These are phyloP conservation scores for Citrus maxima DNA, from an alignment of 345 rosid genomes.

Conservation along the genomic window DNA sequence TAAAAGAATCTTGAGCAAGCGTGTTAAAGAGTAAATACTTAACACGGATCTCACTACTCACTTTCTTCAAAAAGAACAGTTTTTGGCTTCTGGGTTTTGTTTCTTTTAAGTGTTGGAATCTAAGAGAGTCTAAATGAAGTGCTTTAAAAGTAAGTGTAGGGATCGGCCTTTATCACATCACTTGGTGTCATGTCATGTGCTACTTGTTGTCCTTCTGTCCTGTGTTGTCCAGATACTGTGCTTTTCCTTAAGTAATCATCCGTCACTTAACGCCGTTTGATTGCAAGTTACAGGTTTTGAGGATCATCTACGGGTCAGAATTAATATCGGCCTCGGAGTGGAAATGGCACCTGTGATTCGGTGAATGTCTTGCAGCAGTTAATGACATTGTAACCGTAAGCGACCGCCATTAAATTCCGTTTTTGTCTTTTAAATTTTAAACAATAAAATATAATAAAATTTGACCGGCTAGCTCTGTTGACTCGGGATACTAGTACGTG, in stretches of 20 bases:
- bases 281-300: not conserved
- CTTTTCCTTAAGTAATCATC: not conserved
- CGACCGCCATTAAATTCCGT: not conserved
- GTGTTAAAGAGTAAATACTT: not conserved
- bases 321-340: not conserved
- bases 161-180: not conserved
- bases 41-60: not conserved
- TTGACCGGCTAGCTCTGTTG: too few relatives aligned
- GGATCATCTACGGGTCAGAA: constrained; percentile 12
- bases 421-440: not conserved
- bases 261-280: not conserved
- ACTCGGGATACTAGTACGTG: too few relatives aligned
- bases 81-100: not conserved
- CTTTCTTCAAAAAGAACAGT: not conserved
- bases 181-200: constrained; percentile 15
- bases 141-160: not conserved
- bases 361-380: not conserved
- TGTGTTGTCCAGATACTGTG: not conserved
- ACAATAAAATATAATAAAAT: too few relatives aligned
- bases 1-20: not conserved
- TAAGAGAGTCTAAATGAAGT: not conserved
- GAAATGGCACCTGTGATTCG: not conserved
- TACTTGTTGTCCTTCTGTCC: constrained; percentile 18
- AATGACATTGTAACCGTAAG: not conserved
- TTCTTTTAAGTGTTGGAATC: not conserved